Evolutionary conservation across 371 early-diverging fungal genomes (phyloP), one percentile per base, ranked within the genome.

Genomic region (Lichtheimia hyalospora): DNA sequence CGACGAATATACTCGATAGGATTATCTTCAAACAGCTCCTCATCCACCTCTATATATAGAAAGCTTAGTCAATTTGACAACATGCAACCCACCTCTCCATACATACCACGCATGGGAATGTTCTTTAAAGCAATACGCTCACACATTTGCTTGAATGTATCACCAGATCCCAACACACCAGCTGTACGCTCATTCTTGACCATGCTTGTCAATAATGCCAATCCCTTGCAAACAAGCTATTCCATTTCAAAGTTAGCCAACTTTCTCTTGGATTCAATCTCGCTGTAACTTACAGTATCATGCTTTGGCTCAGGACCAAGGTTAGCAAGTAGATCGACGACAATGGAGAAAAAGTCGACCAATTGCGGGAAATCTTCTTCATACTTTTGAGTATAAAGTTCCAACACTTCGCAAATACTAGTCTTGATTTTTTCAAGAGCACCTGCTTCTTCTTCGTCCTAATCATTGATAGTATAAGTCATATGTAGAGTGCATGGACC

Each of bases 1-100:
- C 94, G 81, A 18, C 95, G 84, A 64, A 97, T 92, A 68, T 88
- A 97, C 54, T 93, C 96, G 62, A 97, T 88, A 6, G 96, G 95
- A 50, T 97, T 97, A 67, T 97, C 98, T 67, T 97, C 95, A 73
- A 96, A 97, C 56, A 94, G 67, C 62, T 97, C 98, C 74, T 92
- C 93, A 66, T 99, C 99, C 8, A 85, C 73, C 57, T 87, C 93
- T 90, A 52, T 18, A 62, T 18, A 20, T 52, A 27, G 40, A 8
- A 16, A 13, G n/a, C 18, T 42, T 3, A 0, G 49, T 53, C 23
- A 43, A 1, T 58, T 25, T 57, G 16, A 39, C 3, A 28, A 18
- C 25, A 3, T 34, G 12, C 43, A 15, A 20, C 10, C 23, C 0
- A 24, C 3, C 1, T 18, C n/a, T 34, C 10, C 10, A 53, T 46